Base-by-base conservation (phyloP, 768 basidiomycete genomes). In the Agaricus subrufescens region DNA sequence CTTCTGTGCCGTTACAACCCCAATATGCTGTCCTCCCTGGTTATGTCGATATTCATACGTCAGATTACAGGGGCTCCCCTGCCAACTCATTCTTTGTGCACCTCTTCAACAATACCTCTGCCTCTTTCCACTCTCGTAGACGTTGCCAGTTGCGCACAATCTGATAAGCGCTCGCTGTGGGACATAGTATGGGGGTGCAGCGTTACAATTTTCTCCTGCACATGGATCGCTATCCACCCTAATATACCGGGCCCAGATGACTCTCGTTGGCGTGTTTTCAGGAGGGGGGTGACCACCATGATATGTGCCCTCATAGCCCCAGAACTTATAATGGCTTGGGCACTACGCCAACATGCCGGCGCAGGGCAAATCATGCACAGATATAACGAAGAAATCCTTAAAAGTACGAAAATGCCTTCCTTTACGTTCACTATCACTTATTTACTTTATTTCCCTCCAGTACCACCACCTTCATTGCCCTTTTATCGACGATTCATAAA, bases 211-310 rank as follows among this genome's bases (percentile, higher is more conserved):
- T 53, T 56, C 31, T 51, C 55, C 9, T 57, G 55, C 29, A 60
- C 55, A 10, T 57, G 55, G 59, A 39, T 60, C 11, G 50, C 50
- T 25, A 30, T 53, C 37, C 59, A 60, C 38, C 56, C 55, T 8
- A 56, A 60, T 15, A 52, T 60, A 8, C 50, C 54, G 15, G 55
- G 56, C 23, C 42, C 27, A 8, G 25, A n/a, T 25, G 46, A 48
- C 11, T 44, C 42, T 29, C 62, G 62, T 40, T 39, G 37, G 23
- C 14, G 26, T 12, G 8, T 11, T 25, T 27, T 42, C 57, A 51
- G 27, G 27, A 30, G 57, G 26, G 30, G 34, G 23, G 3, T 54
- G 4, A 9, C 44, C 3, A 46, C 48, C 10, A 42, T 53, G 37
- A 39, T 49, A n/a, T 37, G 42, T 39, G 44, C 45, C 6, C 15